Percentiles rank a stretch among this genome's conserved stretches.
These are phyloP conservation scores for Gracilaria gracilis DNA, from an alignment of 23 red algal genomes.

Conservation along the genomic window DNA sequence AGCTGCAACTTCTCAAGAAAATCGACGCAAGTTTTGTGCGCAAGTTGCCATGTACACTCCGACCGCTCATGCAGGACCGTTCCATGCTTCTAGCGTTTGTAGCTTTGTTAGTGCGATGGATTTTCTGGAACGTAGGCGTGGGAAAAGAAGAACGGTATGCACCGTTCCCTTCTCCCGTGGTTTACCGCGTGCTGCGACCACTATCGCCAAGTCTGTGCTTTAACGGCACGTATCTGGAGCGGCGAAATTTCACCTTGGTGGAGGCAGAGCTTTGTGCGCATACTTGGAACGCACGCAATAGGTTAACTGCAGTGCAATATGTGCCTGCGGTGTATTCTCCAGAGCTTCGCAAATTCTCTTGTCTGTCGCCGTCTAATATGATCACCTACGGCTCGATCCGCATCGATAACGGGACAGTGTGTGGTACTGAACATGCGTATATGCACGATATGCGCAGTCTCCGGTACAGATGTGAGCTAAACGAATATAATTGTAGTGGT, in stretches of 20 bases:
- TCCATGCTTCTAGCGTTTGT: neutral
- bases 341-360: neutral
- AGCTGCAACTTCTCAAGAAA: neutral
- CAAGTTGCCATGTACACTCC: neutral
- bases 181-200: neutral
- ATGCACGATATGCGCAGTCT: conserved; percentile 6
- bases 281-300: neutral
- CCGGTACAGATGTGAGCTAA: neutral
- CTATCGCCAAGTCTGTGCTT: neutral
- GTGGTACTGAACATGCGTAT: neutral
- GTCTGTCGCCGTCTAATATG: conserved; percentile 4
- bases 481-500: neutral
- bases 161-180: neutral
- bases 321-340: neutral
- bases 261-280: neutral
- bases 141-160: neutral
- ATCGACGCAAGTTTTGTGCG: neutral
- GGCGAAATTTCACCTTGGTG: neutral
- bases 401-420: neutral
- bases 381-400: neutral
- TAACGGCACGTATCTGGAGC: neutral
- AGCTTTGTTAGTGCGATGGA: neutral
- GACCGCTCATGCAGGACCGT: neutral
- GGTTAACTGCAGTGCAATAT: conserved; percentile 11
- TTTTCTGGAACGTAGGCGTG: neutral